Conservation (phyloP, 148 eudicot species). For the Chenopodium formosanum region DNA sequence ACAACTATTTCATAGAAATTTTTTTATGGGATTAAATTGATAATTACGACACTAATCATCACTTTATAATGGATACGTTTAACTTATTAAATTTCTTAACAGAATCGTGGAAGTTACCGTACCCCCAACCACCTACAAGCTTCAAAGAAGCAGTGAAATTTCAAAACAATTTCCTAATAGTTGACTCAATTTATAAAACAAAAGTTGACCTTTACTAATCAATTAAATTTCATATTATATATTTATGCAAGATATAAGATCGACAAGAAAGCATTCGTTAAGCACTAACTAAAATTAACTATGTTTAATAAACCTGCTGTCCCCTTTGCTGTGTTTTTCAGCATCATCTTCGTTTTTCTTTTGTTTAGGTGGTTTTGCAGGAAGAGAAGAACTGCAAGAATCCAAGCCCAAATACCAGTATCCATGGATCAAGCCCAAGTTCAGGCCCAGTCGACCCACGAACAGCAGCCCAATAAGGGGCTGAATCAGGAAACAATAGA, state of each 20-base stretch:
- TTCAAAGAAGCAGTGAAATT: not conserved
- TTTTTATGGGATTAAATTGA: too few relatives aligned
- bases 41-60: too few relatives aligned
- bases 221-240: too few relatives aligned
- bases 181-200: not conserved
- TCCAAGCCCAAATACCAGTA: not conserved
- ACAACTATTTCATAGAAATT: too few relatives aligned
- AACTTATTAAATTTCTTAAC: too few relatives aligned
- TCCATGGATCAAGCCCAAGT: not conserved
- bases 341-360: constrained; percentile 2
- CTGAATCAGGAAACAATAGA: constrained; percentile 25
- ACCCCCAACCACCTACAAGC: not conserved
- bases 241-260: too few relatives aligned
- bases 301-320: not conserved
- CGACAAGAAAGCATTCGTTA: too few relatives aligned
- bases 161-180: not conserved
- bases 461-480: constrained; percentile 12
- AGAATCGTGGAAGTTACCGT: too few relatives aligned
- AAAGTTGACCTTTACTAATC: not conserved
- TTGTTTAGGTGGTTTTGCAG: not conserved
- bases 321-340: not conserved
- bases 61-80: too few relatives aligned
- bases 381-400: not conserved
- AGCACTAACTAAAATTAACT: not conserved
- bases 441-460: not conserved